Evolutionary conservation across 2,329 filamentous ascomycete genomes (phyloP).

Genomic region (Colletotrichum brevisporum): DNA sequence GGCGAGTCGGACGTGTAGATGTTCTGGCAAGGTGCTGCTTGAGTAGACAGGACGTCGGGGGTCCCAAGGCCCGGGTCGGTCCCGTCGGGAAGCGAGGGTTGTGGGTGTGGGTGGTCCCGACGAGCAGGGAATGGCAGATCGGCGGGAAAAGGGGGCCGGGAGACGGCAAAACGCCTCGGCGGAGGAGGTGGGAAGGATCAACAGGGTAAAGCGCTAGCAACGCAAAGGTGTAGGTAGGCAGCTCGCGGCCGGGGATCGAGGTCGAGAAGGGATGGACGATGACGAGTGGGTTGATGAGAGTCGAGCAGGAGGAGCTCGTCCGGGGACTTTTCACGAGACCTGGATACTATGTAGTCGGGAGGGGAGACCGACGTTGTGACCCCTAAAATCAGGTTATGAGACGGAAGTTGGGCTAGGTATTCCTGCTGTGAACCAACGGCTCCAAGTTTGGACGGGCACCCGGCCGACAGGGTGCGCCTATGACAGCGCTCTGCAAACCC

Average conservation of each 20-base stretch:
- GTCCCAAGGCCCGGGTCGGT: slow-evolving; percentile 13
- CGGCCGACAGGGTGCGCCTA: neutral
- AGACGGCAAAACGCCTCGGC: slow-evolving; percentile 8
- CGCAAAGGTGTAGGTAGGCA: slow-evolving; percentile 4
- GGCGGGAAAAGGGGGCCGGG: slow-evolving; percentile 8
- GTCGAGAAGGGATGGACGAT: neutral
- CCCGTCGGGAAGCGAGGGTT: slow-evolving; percentile 33
- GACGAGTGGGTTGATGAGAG: neutral
- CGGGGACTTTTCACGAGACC: no score
- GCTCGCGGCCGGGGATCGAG: slow-evolving; percentile 9
- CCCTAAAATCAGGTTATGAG: slow-evolving; percentile 1
- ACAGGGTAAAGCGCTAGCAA: slow-evolving; percentile 26
- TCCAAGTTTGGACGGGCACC: neutral
- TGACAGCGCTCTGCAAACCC: neutral
- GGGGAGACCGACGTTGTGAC: slow-evolving; percentile 21
- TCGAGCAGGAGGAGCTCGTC: neutral
- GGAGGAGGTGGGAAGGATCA: slow-evolving; percentile 26
- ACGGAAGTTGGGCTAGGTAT: slow-evolving; percentile 10
- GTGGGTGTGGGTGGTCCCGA: slow-evolving; percentile 22
- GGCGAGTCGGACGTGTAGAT: neutral
- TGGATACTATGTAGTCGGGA: no score
- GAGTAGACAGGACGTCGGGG: slow-evolving; percentile 3
- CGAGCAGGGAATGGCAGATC: slow-evolving; percentile 28
- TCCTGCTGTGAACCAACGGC: slow-evolving; percentile 17
- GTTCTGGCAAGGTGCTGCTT: slow-evolving; percentile 15